Evolutionary conservation across 2,329 filamentous ascomycete genomes (phyloP).

Genomic region (Colletotrichum camelliae): DNA sequence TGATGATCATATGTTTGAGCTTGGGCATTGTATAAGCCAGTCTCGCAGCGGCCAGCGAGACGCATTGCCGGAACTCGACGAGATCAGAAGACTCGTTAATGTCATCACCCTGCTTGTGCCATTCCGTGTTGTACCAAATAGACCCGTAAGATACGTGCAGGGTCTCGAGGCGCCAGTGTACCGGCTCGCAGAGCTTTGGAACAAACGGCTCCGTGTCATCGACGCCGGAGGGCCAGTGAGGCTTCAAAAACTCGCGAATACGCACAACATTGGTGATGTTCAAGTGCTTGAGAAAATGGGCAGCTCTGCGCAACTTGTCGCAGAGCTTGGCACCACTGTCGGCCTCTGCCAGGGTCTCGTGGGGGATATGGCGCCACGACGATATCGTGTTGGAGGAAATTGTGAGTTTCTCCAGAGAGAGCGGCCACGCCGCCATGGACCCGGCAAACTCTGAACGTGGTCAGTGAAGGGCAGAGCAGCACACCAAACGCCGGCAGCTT

Average conservation of each 20-base stretch:
- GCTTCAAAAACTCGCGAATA: constrained; percentile 23
- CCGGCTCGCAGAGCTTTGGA: neutral
- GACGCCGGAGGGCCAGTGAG: constrained; percentile 20
- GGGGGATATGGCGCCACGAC: constrained; percentile 26
- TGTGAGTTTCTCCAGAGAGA: constrained; percentile 20
- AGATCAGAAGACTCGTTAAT: constrained; percentile 24
- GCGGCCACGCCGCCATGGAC: constrained; percentile 21
- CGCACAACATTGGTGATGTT: constrained; percentile 23
- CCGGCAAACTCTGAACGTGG: constrained; percentile 14
- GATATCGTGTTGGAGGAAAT: constrained; percentile 24
- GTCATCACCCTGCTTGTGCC: constrained; percentile 23
- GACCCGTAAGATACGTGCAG: constrained; percentile 25
- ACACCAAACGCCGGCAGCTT: neutral
- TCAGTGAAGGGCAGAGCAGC: neutral
- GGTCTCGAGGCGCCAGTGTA: constrained; percentile 17
- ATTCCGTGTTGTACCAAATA: constrained; percentile 24
- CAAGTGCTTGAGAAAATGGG: constrained; percentile 20
- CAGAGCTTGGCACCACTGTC: constrained; percentile 22
- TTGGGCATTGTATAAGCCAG: constrained; percentile 26
- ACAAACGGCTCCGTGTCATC: constrained; percentile 20
- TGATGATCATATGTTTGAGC: constrained; percentile 23
- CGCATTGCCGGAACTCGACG: constrained; percentile 23
- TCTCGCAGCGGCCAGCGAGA: constrained; percentile 26
- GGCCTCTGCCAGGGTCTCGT: constrained; percentile 23
- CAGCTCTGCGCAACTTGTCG: constrained; percentile 11